phyloP scores from a whole-genome alignment of 2,329 filamentous ascomycete species.

The Nigrospora oryzae region DNA sequence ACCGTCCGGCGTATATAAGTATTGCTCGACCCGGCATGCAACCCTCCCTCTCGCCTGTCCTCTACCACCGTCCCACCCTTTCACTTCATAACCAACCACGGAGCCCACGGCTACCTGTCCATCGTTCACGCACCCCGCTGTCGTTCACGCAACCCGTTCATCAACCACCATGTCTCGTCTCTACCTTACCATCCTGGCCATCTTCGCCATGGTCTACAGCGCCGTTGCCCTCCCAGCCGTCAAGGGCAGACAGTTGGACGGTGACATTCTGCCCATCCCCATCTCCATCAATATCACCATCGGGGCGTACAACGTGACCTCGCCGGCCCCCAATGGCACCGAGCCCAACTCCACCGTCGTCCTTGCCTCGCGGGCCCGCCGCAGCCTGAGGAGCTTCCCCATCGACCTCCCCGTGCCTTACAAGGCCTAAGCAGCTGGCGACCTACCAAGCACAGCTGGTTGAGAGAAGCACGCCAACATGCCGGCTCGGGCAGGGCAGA shows the following conservation, averaged over 20 bases:
- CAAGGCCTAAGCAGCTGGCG: too few relatives aligned
- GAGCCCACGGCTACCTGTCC: neutral
- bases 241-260: neutral
- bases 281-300: neutral
- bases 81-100: neutral
- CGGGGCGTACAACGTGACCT: too few relatives aligned
- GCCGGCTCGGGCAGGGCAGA: too few relatives aligned
- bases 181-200: neutral
- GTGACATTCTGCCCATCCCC: neutral
- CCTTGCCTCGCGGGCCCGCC: neutral
- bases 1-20: neutral
- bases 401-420: neutral
- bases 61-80: neutral
- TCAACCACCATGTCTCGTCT: neutral
- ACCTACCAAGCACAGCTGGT: too few relatives aligned
- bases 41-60: too few relatives aligned
- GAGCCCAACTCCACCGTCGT: neutral
- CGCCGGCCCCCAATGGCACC: neutral
- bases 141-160: neutral
- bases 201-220: slow-evolving; percentile 1
- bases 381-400: neutral
- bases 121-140: neutral
- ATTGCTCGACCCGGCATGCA: too few relatives aligned
- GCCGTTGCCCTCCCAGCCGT: neutral
- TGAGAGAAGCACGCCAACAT: too few relatives aligned